Base-by-base conservation (phyloP, 768 basidiomycete species). In the Pleurotus platypus region DNA sequence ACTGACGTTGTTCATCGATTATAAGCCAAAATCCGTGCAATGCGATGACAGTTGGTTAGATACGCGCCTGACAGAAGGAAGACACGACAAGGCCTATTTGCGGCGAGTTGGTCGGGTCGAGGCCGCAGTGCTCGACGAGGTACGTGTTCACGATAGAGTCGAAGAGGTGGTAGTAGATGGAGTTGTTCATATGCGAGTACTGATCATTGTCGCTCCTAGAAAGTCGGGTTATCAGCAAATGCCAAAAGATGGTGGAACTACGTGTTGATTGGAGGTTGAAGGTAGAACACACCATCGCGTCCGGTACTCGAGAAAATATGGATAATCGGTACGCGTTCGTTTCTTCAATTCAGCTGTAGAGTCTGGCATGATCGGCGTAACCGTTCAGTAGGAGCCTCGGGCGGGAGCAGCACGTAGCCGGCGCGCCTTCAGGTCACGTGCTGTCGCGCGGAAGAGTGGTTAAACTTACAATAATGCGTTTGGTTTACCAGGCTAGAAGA, bases 161-260 rank as follows among this genome's bases (percentile, higher is more conserved):
- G 70, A 92, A 89, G 56, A 90, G 77, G 64, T 89, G 87, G 65
- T 90, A 89, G 70, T 91, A 93, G 13, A 90, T 72, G 0, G 87
- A 78, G 69, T 92, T 93, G 71, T 92, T 92, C 64, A 92, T 74
- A 59, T 92, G 90, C 11, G 81, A 78, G 65, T 92, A 92, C 63
- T 91, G 89, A 74, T 92, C 90, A 63, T 92, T 92, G 76, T 92
- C 90, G 62, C 81, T 89, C 90, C 90, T 92, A 26, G 50, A n/a
- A 53, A 20, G 18, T 7, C 20, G 8, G 6, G 58, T 39, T 7
- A 12, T 18, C 27, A 46, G 35, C 30, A 11, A 7, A 30, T 30
- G 1, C 20, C 20, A 20, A 5, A 12, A 40, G 30, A 51, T 20
- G n/a, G 16, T 6, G 30, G 2, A 38, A 35, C 11, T 35, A 35